Conservation (phyloP, 2,329 filamentous ascomycete genomes). For the Fusarium aywerte region DNA sequence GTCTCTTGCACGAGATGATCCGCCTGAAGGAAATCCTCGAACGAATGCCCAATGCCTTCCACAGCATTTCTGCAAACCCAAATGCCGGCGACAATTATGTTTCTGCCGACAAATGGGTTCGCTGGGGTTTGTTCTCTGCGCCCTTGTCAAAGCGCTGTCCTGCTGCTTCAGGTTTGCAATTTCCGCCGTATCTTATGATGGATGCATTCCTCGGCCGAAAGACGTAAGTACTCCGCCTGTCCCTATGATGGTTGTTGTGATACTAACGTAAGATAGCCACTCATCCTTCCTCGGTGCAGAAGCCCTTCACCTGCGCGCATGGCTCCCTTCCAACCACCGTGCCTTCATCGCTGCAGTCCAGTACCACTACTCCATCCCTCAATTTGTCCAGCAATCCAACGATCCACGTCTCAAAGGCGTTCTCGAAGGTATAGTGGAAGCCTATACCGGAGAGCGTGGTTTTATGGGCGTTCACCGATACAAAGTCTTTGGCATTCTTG, state of each 20-base stretch:
- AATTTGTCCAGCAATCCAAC: slow-evolving; percentile 62
- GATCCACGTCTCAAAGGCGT: slow-evolving; percentile 64
- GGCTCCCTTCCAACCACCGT: slow-evolving; percentile 64
- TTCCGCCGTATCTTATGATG: slow-evolving; percentile 65
- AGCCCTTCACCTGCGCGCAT: slow-evolving; percentile 63
- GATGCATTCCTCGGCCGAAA: slow-evolving; percentile 65
- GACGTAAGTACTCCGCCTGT: slow-evolving; percentile 34
- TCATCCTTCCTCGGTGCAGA: slow-evolving; percentile 62
- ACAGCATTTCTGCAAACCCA: slow-evolving; percentile 64
- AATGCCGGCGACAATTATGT: slow-evolving; percentile 63
- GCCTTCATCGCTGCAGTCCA: slow-evolving; percentile 67
- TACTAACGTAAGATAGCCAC: slow-evolving; percentile 47
- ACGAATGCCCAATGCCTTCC: slow-evolving; percentile 64
- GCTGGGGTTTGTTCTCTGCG: slow-evolving; percentile 63
- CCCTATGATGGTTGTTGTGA: neutral
- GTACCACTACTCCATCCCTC: slow-evolving; percentile 64
- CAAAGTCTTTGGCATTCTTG: slow-evolving; percentile 66
- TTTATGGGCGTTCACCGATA: slow-evolving; percentile 68
- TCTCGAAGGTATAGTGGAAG: slow-evolving; percentile 64
- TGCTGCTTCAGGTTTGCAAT: slow-evolving; percentile 62
- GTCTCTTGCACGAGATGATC: slow-evolving; percentile 61
- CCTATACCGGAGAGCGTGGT: slow-evolving; percentile 64
- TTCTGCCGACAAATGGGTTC: slow-evolving; percentile 60
- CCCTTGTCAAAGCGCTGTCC: slow-evolving; percentile 62
- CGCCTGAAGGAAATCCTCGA: slow-evolving; percentile 64